Conservation (phyloP, 306 rosid genomes). For the Luffa aegyptiaca region DNA sequence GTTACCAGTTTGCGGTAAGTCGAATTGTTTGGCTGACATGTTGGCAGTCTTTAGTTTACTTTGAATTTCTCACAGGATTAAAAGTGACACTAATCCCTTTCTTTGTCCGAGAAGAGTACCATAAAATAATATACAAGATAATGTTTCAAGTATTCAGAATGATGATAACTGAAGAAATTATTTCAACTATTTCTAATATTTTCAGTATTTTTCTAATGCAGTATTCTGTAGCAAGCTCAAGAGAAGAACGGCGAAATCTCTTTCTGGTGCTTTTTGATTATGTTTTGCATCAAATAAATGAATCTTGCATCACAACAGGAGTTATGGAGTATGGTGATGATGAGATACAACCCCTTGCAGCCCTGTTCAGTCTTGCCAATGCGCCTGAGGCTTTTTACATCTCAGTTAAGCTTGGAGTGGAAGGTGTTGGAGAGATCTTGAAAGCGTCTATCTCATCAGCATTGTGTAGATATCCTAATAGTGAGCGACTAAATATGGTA, state of each 20-base stretch:
- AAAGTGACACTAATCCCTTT: background rate
- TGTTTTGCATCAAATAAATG: conserved; percentile 81
- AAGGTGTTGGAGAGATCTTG: conserved; percentile 89
- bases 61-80: background rate
- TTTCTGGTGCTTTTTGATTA: conserved; percentile 88
- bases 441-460: conserved; percentile 74
- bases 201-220: conserved; percentile 28
- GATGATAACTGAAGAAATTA: background rate
- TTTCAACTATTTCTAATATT: background rate
- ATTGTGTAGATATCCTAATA: conserved; percentile 63
- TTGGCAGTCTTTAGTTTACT: background rate
- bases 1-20: background rate
- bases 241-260: conserved; percentile 84
- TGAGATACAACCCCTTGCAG: conserved; percentile 89
- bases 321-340: conserved; percentile 66
- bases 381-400: conserved; percentile 91
- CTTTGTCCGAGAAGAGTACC: background rate
- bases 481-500: conserved; percentile 79
- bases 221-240: conserved; percentile 82
- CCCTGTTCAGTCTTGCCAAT: conserved; percentile 71
- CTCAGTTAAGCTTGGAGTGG: conserved; percentile 89
- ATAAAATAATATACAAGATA: background rate
- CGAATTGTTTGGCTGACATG: background rate
- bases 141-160: background rate
- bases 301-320: conserved; percentile 54